Evolutionary conservation across 2,329 filamentous ascomycete species (phyloP).

Genomic region (Incumbomyces lentus): DNA sequence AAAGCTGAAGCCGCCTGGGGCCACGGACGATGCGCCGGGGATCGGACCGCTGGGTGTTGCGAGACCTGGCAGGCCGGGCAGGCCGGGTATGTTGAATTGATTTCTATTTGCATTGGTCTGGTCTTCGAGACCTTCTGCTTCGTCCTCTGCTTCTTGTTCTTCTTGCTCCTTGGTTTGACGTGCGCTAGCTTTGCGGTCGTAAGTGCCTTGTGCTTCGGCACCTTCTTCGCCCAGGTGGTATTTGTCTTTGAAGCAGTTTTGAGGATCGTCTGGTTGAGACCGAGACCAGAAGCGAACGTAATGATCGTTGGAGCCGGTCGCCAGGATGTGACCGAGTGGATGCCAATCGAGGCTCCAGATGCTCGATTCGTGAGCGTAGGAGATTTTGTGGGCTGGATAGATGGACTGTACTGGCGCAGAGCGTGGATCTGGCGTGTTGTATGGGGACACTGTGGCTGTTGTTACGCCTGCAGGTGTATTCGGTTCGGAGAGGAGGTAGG

Average conservation of each 20-base stretch:
- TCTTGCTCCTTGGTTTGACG: slow-evolving; percentile 81
- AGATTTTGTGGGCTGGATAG: slow-evolving; percentile 76
- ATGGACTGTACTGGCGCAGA: slow-evolving; percentile 82
- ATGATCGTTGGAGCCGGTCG: slow-evolving; percentile 90
- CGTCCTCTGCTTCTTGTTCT: slow-evolving; percentile 85
- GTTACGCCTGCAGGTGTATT: slow-evolving; percentile 67
- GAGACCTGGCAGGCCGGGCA: slow-evolving; percentile 30
- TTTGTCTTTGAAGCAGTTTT: slow-evolving; percentile 74
- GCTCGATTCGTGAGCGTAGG: slow-evolving; percentile 83
- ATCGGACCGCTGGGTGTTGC: slow-evolving; percentile 27
- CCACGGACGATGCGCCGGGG: neutral
- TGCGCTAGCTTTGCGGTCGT: slow-evolving; percentile 68
- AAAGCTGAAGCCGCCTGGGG: neutral
- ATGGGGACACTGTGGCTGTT: slow-evolving; percentile 57
- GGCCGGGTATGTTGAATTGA: slow-evolving; percentile 47
- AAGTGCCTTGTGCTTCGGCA: slow-evolving; percentile 90
- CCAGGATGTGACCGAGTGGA: slow-evolving; percentile 86
- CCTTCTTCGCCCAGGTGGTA: slow-evolving; percentile 93
- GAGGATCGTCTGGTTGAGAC: slow-evolving; percentile 70
- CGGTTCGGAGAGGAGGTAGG: slow-evolving; percentile 92
- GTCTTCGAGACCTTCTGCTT: slow-evolving; percentile 83
- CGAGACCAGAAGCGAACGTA: slow-evolving; percentile 96
- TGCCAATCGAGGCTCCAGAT: slow-evolving; percentile 99
- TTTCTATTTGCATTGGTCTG: slow-evolving; percentile 66
- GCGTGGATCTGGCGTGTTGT: slow-evolving; percentile 69